These are phyloP conservation scores for Gossypium trilobum DNA, from an alignment of 441 rosid species.

Conservation along the genomic window DNA sequence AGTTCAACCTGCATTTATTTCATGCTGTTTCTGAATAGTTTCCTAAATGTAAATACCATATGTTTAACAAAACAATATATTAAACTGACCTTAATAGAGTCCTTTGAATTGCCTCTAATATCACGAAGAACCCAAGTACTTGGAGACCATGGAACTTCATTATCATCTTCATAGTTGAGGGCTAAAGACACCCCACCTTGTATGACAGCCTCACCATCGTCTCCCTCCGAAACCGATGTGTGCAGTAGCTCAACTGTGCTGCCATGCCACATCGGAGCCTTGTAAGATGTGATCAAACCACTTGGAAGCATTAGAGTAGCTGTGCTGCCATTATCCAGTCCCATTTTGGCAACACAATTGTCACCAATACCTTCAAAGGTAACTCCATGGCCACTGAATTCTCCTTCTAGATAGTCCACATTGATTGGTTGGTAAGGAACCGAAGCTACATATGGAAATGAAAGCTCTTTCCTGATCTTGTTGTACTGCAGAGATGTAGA, in stretches of 20 bases:
- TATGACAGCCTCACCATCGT: constrained; percentile 44
- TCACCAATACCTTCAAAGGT: constrained; percentile 57
- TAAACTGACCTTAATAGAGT: constrained; percentile 40
- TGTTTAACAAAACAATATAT: background rate
- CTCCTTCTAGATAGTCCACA: constrained; percentile 53
- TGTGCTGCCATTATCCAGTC: constrained; percentile 49
- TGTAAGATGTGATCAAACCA: constrained; percentile 73
- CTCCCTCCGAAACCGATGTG: constrained; percentile 56
- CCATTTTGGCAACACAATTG: constrained; percentile 53
- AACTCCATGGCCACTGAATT: constrained; percentile 74
- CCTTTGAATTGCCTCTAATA: constrained; percentile 52
- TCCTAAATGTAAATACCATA: background rate
- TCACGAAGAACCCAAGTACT: constrained; percentile 43
- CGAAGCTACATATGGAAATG: constrained; percentile 38
- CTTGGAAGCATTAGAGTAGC: constrained; percentile 58
- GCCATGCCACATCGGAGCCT: constrained; percentile 75
- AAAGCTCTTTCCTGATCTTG: constrained; percentile 24
- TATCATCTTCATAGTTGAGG: constrained; percentile 35
- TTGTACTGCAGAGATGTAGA: constrained; percentile 16
- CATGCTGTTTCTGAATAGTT: no score
- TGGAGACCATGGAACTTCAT: constrained; percentile 40
- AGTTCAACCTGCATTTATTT: constrained; percentile 52
- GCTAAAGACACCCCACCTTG: constrained; percentile 66
- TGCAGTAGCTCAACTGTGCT: constrained; percentile 66
- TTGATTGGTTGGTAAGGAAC: constrained; percentile 45